These are phyloP conservation scores for Irpex sp. DNA, from an alignment of 1,284 basidiomycete species.

Conservation along the genomic window DNA sequence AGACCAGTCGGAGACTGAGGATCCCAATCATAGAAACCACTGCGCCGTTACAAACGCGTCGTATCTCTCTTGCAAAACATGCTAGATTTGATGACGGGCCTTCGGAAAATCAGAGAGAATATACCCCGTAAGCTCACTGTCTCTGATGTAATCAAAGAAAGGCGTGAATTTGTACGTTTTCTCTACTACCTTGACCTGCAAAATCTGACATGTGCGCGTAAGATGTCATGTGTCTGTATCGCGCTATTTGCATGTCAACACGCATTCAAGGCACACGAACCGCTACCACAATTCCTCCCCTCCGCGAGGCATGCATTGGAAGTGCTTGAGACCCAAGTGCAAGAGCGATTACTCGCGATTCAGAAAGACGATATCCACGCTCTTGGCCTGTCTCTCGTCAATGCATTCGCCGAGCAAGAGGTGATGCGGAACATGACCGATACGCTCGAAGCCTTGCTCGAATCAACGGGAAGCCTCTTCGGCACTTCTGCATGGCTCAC, in stretches of 20 bases:
- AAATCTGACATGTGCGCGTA: neutral
- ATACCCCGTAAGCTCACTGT: conserved; percentile 45
- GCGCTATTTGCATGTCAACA: conserved; percentile 48
- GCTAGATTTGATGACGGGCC: conserved; percentile 42
- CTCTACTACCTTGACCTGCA: neutral
- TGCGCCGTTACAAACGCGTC: conserved; percentile 39
- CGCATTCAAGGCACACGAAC: conserved; percentile 43
- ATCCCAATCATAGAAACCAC: conserved; percentile 38
- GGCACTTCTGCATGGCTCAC: conserved; percentile 43
- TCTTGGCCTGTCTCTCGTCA: conserved; percentile 37
- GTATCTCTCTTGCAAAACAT: conserved; percentile 38
- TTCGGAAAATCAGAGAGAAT: conserved; percentile 46
- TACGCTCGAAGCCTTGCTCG: conserved; percentile 39
- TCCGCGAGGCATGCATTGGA: conserved; percentile 40
- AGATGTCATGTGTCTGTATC: conserved; percentile 47
- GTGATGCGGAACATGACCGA: conserved; percentile 40
- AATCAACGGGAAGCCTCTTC: conserved; percentile 39
- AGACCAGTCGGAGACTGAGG: neutral
- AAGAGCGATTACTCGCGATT: conserved; percentile 30
- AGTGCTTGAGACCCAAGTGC: conserved; percentile 34
- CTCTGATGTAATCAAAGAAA: conserved; percentile 36
- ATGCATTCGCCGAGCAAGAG: conserved; percentile 44
- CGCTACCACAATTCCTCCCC: conserved; percentile 49
- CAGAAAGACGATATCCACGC: conserved; percentile 27
- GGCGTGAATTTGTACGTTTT: conserved; percentile 40